A percentile compares a stretch with the other conserved stretches of the same genome.
These are phyloP conservation scores for Xylaria sp. DNA, from an alignment of 2,329 filamentous ascomycete genomes.

Conservation along the genomic window DNA sequence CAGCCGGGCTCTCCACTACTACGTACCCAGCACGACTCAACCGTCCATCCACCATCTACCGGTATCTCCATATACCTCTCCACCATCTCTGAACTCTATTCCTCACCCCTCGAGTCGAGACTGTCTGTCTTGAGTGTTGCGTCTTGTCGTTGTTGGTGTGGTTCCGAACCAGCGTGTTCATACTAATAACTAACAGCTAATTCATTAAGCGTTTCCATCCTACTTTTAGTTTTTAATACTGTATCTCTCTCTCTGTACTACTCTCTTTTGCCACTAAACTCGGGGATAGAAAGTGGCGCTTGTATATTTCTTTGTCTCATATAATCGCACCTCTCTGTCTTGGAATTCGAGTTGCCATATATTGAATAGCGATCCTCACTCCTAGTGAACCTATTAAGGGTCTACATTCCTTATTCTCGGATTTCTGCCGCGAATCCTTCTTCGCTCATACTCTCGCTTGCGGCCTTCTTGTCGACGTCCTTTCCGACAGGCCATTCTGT, in stretches of 20 bases:
- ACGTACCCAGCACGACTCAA: conserved; percentile 28
- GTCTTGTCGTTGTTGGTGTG: conserved; percentile 21
- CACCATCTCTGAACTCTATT: conserved; percentile 20
- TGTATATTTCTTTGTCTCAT: conserved; percentile 46
- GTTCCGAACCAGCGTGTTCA: conserved; percentile 26
- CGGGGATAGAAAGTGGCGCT: conserved; percentile 41
- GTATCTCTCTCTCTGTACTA: conserved; percentile 39
- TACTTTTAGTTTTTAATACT: conserved; percentile 30
- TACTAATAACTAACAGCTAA: conserved; percentile 34
- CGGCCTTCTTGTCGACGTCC: conserved; percentile 20
- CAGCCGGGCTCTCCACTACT: conserved; percentile 26
- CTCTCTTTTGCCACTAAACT: conserved; percentile 34
- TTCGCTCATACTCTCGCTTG: conserved; percentile 33
- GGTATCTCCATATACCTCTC: conserved; percentile 20
- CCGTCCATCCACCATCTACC: conserved; percentile 20
- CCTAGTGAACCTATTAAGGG: conserved; percentile 37
- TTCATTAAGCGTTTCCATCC: conserved; percentile 28
- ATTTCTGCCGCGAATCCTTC: conserved; percentile 30
- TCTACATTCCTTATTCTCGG: conserved; percentile 47
- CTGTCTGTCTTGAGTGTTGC: conserved; percentile 6
- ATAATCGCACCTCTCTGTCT: conserved; percentile 46
- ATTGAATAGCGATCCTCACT: conserved; percentile 42
- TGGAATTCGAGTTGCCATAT: conserved; percentile 47
- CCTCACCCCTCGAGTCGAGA: conserved; percentile 17
- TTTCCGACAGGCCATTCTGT: conserved; percentile 32